Base-by-base conservation (phyloP, 2,329 filamentous ascomycete species). In the Chalara sp. region DNA sequence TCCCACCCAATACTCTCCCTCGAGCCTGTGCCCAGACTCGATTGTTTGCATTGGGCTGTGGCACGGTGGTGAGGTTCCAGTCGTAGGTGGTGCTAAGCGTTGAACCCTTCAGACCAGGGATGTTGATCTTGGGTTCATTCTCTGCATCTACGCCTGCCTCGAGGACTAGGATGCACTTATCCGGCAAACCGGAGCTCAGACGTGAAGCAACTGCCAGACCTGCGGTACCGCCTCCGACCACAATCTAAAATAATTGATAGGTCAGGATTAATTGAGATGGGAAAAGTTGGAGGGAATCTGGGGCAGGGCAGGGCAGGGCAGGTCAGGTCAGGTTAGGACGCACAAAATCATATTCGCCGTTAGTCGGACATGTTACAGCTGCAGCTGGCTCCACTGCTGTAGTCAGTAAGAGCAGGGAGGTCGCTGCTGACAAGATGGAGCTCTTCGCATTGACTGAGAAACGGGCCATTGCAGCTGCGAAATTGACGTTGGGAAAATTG, bases 161-260 rank as follows among this genome's bases (percentile, higher is more conserved):
- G 29, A 61, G 53, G 13, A 61, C 53, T 6, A 71, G 57, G 12
- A 74, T 67, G 6, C 59, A 58, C 32, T 67, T 60, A 37, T 65
- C 43, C 32, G 61, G 58, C n/a, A 65, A 53, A 51, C 69, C 63
- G 53, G 72, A 68, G 32, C 61, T 66, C 6, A 74, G 62, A 3
- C 72, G 67, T 29, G 64, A 63, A 6, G 72, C 72, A 7, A 74
- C 60, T 2, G 69, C 67, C 3, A 74, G 63, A 6, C 72, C 72
- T 5, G 71, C 66, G 0, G 72, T 74, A n/a, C 72, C 72, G 5
- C 71, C 72, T 8, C 72, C 71, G 6, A 72, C 66, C 28, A 75
- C 56, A 5, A 73, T 68, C 56, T 60, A 39, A 10, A 39, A 10
- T n/a, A 21, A 21, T 21, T 21, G 21, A 21, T 21, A 21, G 21